Evolutionary conservation across 352 stramenopile genomes (phyloP), one percentile per base, ranked within the genome.

Genomic region (Peronosclerospora sorghi): DNA sequence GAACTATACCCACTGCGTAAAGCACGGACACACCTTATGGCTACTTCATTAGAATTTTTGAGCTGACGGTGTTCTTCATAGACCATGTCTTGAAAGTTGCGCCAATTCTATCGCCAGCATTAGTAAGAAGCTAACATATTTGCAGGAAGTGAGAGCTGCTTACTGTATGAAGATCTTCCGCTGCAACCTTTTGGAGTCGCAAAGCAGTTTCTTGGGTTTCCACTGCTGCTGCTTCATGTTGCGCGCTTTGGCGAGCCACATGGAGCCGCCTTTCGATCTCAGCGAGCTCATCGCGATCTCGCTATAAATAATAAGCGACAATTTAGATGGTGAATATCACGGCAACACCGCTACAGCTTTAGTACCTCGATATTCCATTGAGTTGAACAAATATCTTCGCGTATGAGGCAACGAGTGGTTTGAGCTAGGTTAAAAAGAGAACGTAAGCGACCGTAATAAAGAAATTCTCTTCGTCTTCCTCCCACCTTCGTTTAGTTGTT

Each of bases 291-390:
- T 15, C 20, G 48, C 58, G 23, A 19, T 64, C 40, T 28, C 41
- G 45, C 43, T 59, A 8, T 7, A 41, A 12, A 28, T n/a, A 32
- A 43, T 32, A 28, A 39, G 3, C 27, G 46, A 37, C 2, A n/a
- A 40, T 13, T 34, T 41, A 9, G 32, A n/a, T 12, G 29, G 20
- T 20, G 8, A 28, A 32, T 8, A 39, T 19, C 7, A 14, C 18
- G 14, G 2, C 15, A 17, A 10, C 8, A 50, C 14, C n/a, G 18
- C 4, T 14, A 13, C n/a, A 0, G 17, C 26, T n/a, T n/a, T n/a
- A 17, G 38, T 48, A 70, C 60, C 43, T 65, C 52, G 3, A 57
- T 44, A 18, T 48, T 65, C 60, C 60, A 69, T 35, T 59, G 41
- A 18, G 43, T 28, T 30, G 56, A 70, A 9, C 23, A 38, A 21